Base-by-base conservation (phyloP, 495 filamentous ascomycete species). In the Platismatia glauca region DNA sequence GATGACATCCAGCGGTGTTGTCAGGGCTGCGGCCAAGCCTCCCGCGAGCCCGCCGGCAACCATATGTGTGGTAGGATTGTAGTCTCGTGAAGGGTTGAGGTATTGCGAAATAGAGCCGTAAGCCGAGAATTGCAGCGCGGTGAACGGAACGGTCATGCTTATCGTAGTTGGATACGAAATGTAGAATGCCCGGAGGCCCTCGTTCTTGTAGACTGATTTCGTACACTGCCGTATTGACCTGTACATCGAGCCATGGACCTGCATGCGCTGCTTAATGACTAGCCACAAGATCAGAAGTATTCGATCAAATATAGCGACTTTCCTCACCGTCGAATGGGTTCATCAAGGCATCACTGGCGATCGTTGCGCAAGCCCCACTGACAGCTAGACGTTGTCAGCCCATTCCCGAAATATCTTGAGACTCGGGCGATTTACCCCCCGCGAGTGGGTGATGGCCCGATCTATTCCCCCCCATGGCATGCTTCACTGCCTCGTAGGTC, bases 181-280 rank as follows among this genome's bases (percentile, higher is more conserved):
- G 79, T 97, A 99, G 79, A 99, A 99, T 46, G 94, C 94, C 27
- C 83, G 81, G 56, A 97, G 73, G 38, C 94, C 94, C 74, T 99
- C 94, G 58, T 84, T 86, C 65, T 79, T 83, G 77, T 96, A 97
- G 57, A 97, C 86, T 57, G 88, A 83, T 70, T 79, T 82, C 38
- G 91, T 91, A 79, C 94, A 99, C 71, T 96, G 87, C 44, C 77
- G 68, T 71, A 97, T 84, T 12, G 85, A 89, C 69, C 84, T 86
- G 76, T 97, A 95, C 48, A 86, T 81, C n/a, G 95, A 97, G 64
- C 92, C 87, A 66, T 96, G 90, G 60, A 99, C 87, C 72, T 99
- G 94, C 94, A 99, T 99, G 57, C 94, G 88, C 73, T 99, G 94
- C 76, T 99, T 99, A 79, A 99, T 94, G 38, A 99, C 94, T 96